These are phyloP conservation scores for Jatropha multifida DNA, from an alignment of 441 rosid genomes.

Conservation along the genomic window DNA sequence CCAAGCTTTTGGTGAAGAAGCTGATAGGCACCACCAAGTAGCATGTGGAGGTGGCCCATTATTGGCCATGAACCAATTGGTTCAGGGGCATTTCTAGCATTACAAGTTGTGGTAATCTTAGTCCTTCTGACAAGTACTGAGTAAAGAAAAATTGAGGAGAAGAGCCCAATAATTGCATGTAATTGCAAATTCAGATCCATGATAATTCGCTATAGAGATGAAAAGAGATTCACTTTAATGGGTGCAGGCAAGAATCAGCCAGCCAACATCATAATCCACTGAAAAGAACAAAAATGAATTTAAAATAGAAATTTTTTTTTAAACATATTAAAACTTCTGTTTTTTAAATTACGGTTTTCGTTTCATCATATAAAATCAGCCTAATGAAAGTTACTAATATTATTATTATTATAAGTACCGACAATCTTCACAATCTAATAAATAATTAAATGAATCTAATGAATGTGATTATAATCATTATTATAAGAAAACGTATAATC, in stretches of 20 bases:
- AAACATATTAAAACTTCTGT: no score
- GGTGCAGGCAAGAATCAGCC: neutral
- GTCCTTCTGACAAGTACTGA: constrained; percentile 9
- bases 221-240: neutral
- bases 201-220: neutral
- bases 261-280: neutral
- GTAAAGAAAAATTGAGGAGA: constrained; percentile 22
- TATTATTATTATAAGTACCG: no score
- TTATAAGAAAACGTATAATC: no score
- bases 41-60: constrained; percentile 58
- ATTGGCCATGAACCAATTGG: constrained; percentile 63
- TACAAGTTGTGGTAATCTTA: neutral
- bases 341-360: no score
- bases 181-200: constrained; percentile 25
- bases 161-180: neutral
- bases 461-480: no score
- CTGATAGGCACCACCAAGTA: constrained; percentile 35
- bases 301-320: neutral
- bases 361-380: no score
- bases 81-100: constrained; percentile 37
- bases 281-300: neutral
- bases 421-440: no score
- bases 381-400: no score
- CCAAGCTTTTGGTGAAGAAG: constrained; percentile 38
- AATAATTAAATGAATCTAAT: no score